Conservation (phyloP, 768 basidiomycete genomes). For the Boletus vermiculosoides region DNA sequence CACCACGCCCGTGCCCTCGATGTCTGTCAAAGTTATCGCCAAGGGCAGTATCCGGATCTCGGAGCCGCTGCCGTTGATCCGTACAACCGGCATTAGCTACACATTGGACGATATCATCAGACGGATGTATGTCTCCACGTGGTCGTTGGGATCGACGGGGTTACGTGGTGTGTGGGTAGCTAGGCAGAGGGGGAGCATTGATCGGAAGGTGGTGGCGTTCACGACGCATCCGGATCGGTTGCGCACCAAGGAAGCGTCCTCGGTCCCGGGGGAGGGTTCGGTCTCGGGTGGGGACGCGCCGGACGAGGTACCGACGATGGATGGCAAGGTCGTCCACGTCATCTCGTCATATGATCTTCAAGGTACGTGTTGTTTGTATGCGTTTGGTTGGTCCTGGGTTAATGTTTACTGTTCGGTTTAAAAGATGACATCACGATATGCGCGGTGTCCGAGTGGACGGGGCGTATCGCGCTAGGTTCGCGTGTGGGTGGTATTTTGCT, state of each 20-base stretch:
- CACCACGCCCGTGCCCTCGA: slow-evolving; percentile 26
- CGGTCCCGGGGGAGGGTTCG: not conserved
- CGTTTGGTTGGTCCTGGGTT: not conserved
- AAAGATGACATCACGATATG: slow-evolving; percentile 48
- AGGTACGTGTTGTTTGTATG: slow-evolving; percentile 17
- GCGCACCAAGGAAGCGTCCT: not conserved
- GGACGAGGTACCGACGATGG: slow-evolving; percentile 1
- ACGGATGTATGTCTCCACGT: slow-evolving; percentile 14
- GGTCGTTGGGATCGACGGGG: slow-evolving; percentile 21
- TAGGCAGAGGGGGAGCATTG: slow-evolving; percentile 14
- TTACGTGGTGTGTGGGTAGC: slow-evolving; percentile 28
- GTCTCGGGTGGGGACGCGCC: not conserved
- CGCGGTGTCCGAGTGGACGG: slow-evolving; percentile 45
- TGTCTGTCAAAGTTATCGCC: slow-evolving; percentile 42
- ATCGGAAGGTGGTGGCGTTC: slow-evolving; percentile 22
- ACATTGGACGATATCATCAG: not conserved
- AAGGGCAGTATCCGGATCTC: not conserved
- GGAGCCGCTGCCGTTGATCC: not conserved
- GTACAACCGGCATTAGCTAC: not conserved
- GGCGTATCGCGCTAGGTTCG: slow-evolving; percentile 43
- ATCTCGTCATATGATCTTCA: slow-evolving; percentile 30
- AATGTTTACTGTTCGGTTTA: not conserved
- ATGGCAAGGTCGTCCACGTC: slow-evolving; percentile 14
- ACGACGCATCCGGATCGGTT: slow-evolving; percentile 15
- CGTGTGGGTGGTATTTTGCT: slow-evolving; percentile 34